phyloP scores from a whole-genome alignment of 345 rosid genomes.

The Salix udensis region DNA sequence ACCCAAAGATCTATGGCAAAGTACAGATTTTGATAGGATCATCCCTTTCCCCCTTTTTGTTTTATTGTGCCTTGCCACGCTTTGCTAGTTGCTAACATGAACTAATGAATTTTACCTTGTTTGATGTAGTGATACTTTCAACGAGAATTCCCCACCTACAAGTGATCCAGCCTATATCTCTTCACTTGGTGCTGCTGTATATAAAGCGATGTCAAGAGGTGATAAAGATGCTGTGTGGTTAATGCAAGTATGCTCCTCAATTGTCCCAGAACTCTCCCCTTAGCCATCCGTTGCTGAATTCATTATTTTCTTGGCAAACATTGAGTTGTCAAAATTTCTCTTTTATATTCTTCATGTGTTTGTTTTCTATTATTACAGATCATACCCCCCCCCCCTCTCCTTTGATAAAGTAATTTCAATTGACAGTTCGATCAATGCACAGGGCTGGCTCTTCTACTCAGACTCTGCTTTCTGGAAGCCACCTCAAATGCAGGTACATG shows the following conservation, averaged over 20 bases:
- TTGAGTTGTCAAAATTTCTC: not conserved
- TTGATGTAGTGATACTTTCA: slow-evolving; percentile 80
- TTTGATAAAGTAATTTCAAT: not conserved
- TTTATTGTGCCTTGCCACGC: not conserved
- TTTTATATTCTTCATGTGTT: not conserved
- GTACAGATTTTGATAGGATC: not conserved
- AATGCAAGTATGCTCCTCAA: slow-evolving; percentile 71
- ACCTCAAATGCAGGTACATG: slow-evolving; percentile 78
- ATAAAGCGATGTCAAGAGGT: slow-evolving; percentile 85
- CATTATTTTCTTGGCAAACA: not conserved
- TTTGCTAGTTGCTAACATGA: slow-evolving; percentile 17
- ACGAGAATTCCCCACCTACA: slow-evolving; percentile 91
- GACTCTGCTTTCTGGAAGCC: slow-evolving; percentile 85
- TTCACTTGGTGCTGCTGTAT: slow-evolving; percentile 81
- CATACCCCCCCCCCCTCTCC: too few relatives aligned
- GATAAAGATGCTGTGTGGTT: slow-evolving; percentile 91
- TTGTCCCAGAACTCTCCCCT: slow-evolving; percentile 7
- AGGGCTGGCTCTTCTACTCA: slow-evolving; percentile 96
- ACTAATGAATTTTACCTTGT: slow-evolving; percentile 6
- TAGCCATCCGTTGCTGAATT: not conserved
- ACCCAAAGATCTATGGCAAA: not conserved
- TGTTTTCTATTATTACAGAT: not conserved
- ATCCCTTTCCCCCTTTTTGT: not conserved
- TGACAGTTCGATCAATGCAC: slow-evolving; percentile 21
- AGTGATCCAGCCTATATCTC: slow-evolving; percentile 69